These are phyloP conservation scores for Scytalidium sp. DNA, from an alignment of 2,329 filamentous ascomycete species.

Conservation along the genomic window DNA sequence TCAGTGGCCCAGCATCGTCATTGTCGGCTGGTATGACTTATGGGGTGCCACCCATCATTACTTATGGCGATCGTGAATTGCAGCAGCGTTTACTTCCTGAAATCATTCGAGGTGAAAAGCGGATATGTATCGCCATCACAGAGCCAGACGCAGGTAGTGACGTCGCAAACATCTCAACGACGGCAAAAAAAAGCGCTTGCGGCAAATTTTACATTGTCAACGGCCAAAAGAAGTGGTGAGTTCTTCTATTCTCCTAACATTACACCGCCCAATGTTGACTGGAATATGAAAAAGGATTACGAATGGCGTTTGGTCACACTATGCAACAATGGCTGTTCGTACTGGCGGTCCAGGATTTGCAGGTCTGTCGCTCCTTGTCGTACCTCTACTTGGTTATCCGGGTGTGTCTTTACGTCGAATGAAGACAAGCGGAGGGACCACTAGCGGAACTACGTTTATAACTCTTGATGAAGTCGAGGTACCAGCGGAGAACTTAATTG, in stretches of 20 bases:
- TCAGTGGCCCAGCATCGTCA: conserved; percentile 57
- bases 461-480: conserved; percentile 52
- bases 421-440: conserved; percentile 60
- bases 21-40: conserved; percentile 69
- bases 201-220: conserved; percentile 47
- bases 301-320: conserved; percentile 74
- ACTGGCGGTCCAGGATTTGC: conserved; percentile 67
- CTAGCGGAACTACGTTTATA: conserved; percentile 51
- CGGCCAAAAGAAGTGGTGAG: conserved; percentile 31
- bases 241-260: background rate
- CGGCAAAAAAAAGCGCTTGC: conserved; percentile 56
- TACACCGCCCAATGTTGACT: background rate
- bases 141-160: conserved; percentile 72
- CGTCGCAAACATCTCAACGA: conserved; percentile 69
- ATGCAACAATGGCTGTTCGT: conserved; percentile 74
- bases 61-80: conserved; percentile 58
- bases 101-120: conserved; percentile 60
- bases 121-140: conserved; percentile 72
- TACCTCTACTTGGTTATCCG: conserved; percentile 67
- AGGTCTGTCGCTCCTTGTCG: conserved; percentile 70
- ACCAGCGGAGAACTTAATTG: conserved; percentile 47
- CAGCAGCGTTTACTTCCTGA: conserved; percentile 65
- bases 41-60: conserved; percentile 65
- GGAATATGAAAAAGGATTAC: conserved; percentile 63
- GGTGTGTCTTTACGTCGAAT: conserved; percentile 53